These are phyloP conservation scores for Anisodus acutangulus DNA, from an alignment of 257 asterid species.

Conservation along the genomic window DNA sequence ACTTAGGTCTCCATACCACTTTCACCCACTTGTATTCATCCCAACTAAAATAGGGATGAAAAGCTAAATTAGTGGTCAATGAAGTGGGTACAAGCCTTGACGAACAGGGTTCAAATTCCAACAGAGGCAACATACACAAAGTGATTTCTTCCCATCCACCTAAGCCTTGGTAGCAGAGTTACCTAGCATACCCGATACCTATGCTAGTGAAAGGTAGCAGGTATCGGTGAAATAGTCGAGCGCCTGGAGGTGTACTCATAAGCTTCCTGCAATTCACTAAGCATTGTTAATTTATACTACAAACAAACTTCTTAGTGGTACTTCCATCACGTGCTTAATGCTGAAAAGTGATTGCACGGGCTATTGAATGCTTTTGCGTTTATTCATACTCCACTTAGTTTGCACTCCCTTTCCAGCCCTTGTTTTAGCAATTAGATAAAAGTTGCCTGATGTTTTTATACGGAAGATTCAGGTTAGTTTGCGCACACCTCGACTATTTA, in stretches of 20 bases:
- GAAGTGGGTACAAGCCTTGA: neutral
- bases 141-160: neutral
- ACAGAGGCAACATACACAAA: neutral
- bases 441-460: neutral
- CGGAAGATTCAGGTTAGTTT: no score
- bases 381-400: neutral
- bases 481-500: neutral
- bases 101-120: neutral
- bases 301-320: slow-evolving; percentile 11
- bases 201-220: neutral
- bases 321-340: neutral
- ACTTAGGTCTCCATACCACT: slow-evolving; percentile 14
- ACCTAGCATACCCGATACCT: neutral
- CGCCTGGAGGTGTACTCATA: neutral
- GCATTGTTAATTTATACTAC: neutral
- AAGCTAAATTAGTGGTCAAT: neutral
- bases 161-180: slow-evolving; percentile 6
- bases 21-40: neutral
- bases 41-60: neutral
- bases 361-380: neutral
- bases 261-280: neutral
- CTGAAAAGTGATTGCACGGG: neutral
- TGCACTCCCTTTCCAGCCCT: neutral
- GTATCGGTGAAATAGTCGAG: neutral
- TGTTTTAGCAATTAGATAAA: neutral